Percentiles rank a stretch among this genome's conserved stretches.
phyloP scores from a whole-genome alignment of 1,139 yeast species.

The Sugiyamaella castrensis region DNA sequence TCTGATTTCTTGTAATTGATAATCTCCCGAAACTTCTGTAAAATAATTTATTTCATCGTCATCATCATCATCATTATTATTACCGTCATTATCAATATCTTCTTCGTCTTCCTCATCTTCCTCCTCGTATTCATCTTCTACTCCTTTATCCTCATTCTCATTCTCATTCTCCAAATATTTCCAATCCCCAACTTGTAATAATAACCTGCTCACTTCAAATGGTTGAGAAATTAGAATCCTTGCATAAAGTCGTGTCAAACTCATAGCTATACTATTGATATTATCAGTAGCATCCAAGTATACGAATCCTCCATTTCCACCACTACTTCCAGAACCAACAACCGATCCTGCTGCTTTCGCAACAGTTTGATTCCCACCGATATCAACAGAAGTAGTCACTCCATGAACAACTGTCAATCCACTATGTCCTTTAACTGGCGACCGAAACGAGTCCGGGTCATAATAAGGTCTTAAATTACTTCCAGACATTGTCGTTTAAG shows the following conservation, averaged over 20 bases:
- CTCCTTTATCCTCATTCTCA: slow-evolving; percentile 17
- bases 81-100: slow-evolving; percentile 45
- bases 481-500: too few species aligned
- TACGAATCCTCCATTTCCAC: slow-evolving; percentile 20
- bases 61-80: slow-evolving; percentile 23
- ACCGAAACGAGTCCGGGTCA: slow-evolving; percentile 62
- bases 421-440: slow-evolving; percentile 40
- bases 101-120: slow-evolving; percentile 31
- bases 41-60: slow-evolving; percentile 49
- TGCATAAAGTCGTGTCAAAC: slow-evolving; percentile 65
- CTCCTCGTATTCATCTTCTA: slow-evolving; percentile 10
- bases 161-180: not conserved
- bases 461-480: slow-evolving; percentile 61
- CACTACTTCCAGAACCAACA: slow-evolving; percentile 1
- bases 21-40: slow-evolving; percentile 37
- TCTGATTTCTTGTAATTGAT: slow-evolving; percentile 15
- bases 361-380: slow-evolving; percentile 2
- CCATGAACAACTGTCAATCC: slow-evolving; percentile 51
- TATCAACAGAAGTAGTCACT: slow-evolving; percentile 43
- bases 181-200: slow-evolving; percentile 72
- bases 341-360: slow-evolving; percentile 6
- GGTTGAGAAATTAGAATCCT: slow-evolving; percentile 78
- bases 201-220: slow-evolving; percentile 74
- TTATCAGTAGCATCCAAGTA: slow-evolving; percentile 23
- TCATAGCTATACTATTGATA: slow-evolving; percentile 42